Evolutionary conservation across 495 filamentous ascomycete genomes (phyloP).

Genomic region (Penicillium nucicola): DNA sequence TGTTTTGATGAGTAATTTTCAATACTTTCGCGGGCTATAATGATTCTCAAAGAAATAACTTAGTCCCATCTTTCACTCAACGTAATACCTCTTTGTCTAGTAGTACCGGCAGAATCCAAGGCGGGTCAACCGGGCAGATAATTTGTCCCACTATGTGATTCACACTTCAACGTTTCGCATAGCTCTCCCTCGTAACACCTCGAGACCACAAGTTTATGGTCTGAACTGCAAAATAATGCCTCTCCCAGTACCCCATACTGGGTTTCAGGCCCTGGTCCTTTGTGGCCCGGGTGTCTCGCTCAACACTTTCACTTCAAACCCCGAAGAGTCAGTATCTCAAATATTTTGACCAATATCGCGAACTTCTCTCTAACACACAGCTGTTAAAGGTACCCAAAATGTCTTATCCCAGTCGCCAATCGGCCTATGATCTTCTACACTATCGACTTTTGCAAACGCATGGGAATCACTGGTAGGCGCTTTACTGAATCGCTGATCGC

Average conservation of each 20-base stretch:
- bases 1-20: no score
- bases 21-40: no score
- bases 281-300: conserved; percentile 82
- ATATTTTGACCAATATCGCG: conserved; percentile 45
- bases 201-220: background rate
- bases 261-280: conserved; percentile 90
- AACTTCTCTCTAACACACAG: no score
- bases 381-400: conserved; percentile 50
- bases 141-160: no score
- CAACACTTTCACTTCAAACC: conserved; percentile 85
- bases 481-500: background rate
- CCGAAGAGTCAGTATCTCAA: conserved; percentile 73
- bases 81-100: no score
- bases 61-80: no score
- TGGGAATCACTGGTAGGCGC: conserved; percentile 71
- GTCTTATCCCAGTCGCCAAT: conserved; percentile 88
- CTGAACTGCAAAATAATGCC: conserved; percentile 7
- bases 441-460: conserved; percentile 83
- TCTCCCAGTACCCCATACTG: conserved; percentile 52
- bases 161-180: no score
- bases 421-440: conserved; percentile 95
- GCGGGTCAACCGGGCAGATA: no score
- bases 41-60: no score
- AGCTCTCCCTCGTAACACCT: no score
- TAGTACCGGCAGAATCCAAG: no score